Evolutionary conservation across 2,329 filamentous ascomycete species (phyloP), one percentile per base, ranked within the genome.

Genomic region (Botrytis byssoidea): DNA sequence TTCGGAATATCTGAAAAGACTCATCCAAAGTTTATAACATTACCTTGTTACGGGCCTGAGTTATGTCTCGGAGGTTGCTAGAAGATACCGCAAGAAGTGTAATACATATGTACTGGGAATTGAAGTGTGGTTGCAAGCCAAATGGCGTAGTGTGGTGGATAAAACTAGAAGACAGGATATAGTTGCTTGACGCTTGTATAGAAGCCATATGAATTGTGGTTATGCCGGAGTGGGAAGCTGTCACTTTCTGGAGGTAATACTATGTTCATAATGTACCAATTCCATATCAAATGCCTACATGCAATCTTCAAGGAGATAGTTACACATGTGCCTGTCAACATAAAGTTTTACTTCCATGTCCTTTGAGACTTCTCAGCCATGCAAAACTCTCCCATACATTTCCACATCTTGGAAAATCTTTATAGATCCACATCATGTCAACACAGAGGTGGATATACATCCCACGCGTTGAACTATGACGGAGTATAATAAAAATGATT

Each of bases 1-100:
- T 16, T 29, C n/a, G 1, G 0, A 8, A 29, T 0, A 7, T 29
- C 4, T 1, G 25, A 51, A 3, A 14, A 12, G 0, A 18, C 16
- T 29, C 3, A n/a, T 2, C 51, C 4, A 5, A 29, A 55, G 25
- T 29, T 4, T 29, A 7, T 7, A 18, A 55, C 1, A n/a, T 1
- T 55, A n/a, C 25, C 4, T n/a, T 10, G n/a, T n/a, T 4, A n/a
- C 25, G 48, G 9, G 14, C 22, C 1, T 51, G 25, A n/a, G 12
- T 16, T 16, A 3, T 55, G 14, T 18, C n/a, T 55, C n/a, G 51
- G 14, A 1, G 25, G n/a, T 1, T 51, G 25, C 4, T n/a, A 1
- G 25, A 55, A 12, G 16, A 55, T 0, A 51, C 9, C 4, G 1
- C 48, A 14, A n/a, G 22, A n/a, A 51, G 3, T 14, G 0, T 1